phyloP scores from a whole-genome alignment of 2,329 filamentous ascomycete genomes.

The Talaromyces sp. region DNA sequence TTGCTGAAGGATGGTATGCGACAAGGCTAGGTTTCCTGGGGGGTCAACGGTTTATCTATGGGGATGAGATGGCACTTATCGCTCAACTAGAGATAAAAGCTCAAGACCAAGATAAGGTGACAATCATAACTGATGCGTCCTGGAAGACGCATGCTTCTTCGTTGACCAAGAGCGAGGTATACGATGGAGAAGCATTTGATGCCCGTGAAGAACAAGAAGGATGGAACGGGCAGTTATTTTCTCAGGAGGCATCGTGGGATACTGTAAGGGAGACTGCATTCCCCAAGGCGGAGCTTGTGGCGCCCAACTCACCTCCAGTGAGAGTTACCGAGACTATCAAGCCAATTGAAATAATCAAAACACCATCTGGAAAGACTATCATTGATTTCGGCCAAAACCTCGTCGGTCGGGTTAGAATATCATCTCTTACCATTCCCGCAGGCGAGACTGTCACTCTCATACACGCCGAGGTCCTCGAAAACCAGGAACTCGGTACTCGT shows the following conservation, averaged over 20 bases:
- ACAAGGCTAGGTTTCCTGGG: slow-evolving; percentile 36
- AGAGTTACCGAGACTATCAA: slow-evolving; percentile 36
- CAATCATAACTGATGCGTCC: slow-evolving; percentile 22
- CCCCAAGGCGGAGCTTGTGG: slow-evolving; percentile 38
- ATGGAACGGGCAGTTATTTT: slow-evolving; percentile 27
- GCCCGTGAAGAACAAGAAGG: slow-evolving; percentile 33
- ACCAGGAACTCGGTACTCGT: slow-evolving; percentile 45
- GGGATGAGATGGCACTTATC: slow-evolving; percentile 28
- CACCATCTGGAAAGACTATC: slow-evolving; percentile 51
- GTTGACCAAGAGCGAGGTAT: slow-evolving; percentile 46
- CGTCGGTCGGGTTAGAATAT: slow-evolving; percentile 54
- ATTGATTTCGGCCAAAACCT: slow-evolving; percentile 64
- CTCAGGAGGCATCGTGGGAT: slow-evolving; percentile 21
- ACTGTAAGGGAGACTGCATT: slow-evolving; percentile 35
- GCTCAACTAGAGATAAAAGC: slow-evolving; percentile 33
- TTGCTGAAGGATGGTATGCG: slow-evolving; percentile 56
- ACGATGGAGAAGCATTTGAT: slow-evolving; percentile 59
- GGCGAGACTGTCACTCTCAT: slow-evolving; percentile 37
- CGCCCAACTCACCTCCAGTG: slow-evolving; percentile 51
- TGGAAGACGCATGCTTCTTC: slow-evolving; percentile 29
- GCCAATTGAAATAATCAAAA: slow-evolving; percentile 31
- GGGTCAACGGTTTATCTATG: slow-evolving; percentile 26
- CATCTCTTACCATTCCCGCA: slow-evolving; percentile 12
- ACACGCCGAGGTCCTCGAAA: slow-evolving; percentile 61
- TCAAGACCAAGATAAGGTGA: slow-evolving; percentile 11